Conservation (phyloP, 1,284 basidiomycete genomes). For the Cutaneotrichosporon cutaneum region DNA sequence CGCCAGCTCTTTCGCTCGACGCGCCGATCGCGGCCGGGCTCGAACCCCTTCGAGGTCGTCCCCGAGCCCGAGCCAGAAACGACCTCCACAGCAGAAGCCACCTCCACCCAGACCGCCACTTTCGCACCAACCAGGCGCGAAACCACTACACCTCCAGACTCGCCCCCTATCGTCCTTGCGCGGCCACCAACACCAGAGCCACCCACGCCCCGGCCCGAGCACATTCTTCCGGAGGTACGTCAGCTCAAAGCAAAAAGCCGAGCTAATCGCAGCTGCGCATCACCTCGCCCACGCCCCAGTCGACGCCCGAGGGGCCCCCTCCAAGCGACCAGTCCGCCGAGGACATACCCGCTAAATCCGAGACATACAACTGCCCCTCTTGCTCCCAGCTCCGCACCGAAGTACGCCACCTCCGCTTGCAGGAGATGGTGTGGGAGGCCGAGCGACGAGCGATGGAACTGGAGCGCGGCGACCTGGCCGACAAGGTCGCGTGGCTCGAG, state of each 20-base stretch:
- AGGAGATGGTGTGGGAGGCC: not conserved
- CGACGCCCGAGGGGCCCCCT: not conserved
- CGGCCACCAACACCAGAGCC: too few species aligned
- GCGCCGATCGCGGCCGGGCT: not conserved
- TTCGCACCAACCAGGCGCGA: too few species aligned
- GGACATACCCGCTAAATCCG: not conserved
- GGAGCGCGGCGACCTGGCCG: not conserved
- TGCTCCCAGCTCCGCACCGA: not conserved
- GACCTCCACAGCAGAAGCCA: too few species aligned
- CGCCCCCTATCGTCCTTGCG: too few species aligned
- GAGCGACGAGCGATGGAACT: not conserved
- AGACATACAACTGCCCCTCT: not conserved
- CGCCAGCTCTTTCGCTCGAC: not conserved
- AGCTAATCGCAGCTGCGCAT: not conserved
- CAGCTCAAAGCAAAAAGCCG: not conserved
- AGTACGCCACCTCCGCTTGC: not conserved
- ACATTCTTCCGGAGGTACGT: not conserved
- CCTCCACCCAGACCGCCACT: too few species aligned
- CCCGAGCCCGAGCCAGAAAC: not conserved
- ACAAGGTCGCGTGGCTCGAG: not conserved
- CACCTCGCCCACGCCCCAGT: not conserved
- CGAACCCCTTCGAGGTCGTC: not conserved
- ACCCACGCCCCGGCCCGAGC: not conserved
- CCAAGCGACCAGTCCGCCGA: not conserved
- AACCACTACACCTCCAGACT: not conserved